Evolutionary conservation across 768 basidiomycete genomes (phyloP), one percentile per base, ranked within the genome.

Genomic region (Leucocoprinus birnbaumii): DNA sequence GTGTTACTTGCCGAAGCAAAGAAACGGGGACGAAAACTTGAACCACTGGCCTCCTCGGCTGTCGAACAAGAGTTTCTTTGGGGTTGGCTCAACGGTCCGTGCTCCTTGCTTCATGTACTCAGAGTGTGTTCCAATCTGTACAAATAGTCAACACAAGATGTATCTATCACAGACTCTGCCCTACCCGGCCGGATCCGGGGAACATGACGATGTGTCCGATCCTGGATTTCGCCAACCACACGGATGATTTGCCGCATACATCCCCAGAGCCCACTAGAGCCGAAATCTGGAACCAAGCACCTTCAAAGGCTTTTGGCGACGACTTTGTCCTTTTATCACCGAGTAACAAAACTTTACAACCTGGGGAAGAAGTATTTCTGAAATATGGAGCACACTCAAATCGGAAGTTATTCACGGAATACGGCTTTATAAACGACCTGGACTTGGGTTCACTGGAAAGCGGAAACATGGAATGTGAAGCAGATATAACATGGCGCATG

Each of bases 181-280:
- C 70, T 25, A 64, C 68, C 16, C 74, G 69, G 47, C 75, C 78
- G 10, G 76, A 86, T 61, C 76, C 82, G 25, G 82, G 93, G 66
- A 94, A 96, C 64, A 70, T 94, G 56, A 91, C 94, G 0, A 76
- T 98, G 55, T 91, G 90, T 57, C 96, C 96, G 8, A 76, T 97
- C 31, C 75, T 97, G 50, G 96, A 98, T 71, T 87, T 98, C 58
- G 91, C 91, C 13, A 97, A 97, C 61, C 94, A 97, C 60, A 73
- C 74, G 2, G 59, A 72, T 38, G 48, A 63, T 34, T 65, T 65
- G 38, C 69, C 76, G 9, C 72, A 75, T 53, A 78, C 82, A 71
- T 66, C 60, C 11, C 84, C 79, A 19, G 61, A 69, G 26, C 58
- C 68, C 8, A 67, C 74, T 19, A 65, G 67, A 6, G 66, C 67